Percentiles rank a stretch among this genome's conserved stretches.
phyloP scores from a whole-genome alignment of 768 basidiomycete genomes.

The Trametes sanguinea region DNA sequence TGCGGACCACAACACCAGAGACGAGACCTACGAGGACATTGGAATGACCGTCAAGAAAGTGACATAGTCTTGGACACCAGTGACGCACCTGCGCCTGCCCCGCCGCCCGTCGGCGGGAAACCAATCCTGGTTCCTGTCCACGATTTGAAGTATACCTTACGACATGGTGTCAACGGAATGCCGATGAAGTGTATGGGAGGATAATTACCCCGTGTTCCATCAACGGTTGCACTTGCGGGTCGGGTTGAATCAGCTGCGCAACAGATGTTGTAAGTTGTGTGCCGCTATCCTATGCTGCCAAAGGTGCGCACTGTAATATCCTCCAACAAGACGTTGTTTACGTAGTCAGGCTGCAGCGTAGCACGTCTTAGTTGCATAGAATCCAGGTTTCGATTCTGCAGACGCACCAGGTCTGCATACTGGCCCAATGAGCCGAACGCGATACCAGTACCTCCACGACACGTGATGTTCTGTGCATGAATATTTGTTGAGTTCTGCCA shows the following conservation, averaged over 20 bases:
- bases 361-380: background rate
- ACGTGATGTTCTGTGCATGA: slow-evolving; percentile 48
- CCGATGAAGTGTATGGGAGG: background rate
- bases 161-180: background rate
- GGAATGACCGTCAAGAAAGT: too few relatives aligned
- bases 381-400: background rate
- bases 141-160: slow-evolving; percentile 56
- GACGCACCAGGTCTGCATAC: slow-evolving; percentile 50
- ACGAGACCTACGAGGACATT: slow-evolving; percentile 39
- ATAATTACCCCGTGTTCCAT: slow-evolving; percentile 51
- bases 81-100: slow-evolving; percentile 48
- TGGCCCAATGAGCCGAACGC: slow-evolving; percentile 63
- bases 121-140: slow-evolving; percentile 56
- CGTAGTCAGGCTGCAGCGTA: slow-evolving; percentile 48
- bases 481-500: slow-evolving; percentile 57
- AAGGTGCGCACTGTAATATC: slow-evolving; percentile 42
- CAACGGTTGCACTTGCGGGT: slow-evolving; percentile 53
- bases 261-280: background rate
- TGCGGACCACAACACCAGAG: slow-evolving; percentile 44
- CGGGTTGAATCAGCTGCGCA: slow-evolving; percentile 48
- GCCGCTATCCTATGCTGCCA: too few relatives aligned
- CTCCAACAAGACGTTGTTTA: slow-evolving; percentile 52
- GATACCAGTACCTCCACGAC: slow-evolving; percentile 61
- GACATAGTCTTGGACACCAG: too few relatives aligned
- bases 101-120: slow-evolving; percentile 55